Base-by-base conservation (phyloP, 768 basidiomycete genomes). In the Leccinum longicurvipes region DNA sequence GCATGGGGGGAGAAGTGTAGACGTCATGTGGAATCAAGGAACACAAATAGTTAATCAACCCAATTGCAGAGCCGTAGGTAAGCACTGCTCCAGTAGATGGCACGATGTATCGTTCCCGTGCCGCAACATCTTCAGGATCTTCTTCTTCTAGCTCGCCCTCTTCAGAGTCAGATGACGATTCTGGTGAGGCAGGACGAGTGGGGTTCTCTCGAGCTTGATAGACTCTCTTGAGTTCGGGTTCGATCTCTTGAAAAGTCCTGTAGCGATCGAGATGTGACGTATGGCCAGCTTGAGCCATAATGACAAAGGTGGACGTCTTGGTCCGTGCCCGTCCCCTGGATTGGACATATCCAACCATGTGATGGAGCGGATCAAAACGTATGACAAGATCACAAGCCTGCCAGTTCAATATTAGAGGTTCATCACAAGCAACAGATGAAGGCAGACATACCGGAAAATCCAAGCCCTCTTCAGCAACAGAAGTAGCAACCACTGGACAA, bases 391-490 rank as follows among this genome's bases (percentile, higher is more conserved):
- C 89, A 68, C 92, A 94, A 11, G 86, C 86, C 88, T 91, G 36
- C n/a, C 24, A n/a, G 52, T n/a, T 25, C 27, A 48, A 19, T 28
- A 57, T 61, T 25, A 57, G 46, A 15, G 7, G 25, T 47, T 45
- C 9, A 12, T 21, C 34, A 31, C 27, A 29, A 27, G 24, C 17
- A 45, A 48, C 29, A 28, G 17, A 31, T 52, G 41, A 12, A 27
- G 46, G 15, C 34, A 42, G 36, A 71, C 81, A 53, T 64, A 88
- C 87, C 23, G 87, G 88, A 73, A 96, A 92, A 68, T 96, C 93
- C 17, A 96, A 79, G 0, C 93, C 93, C 74, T 96, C 93, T 70
- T 96, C 93, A 0, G 91, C 93, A 14, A 95, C 91, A 6, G 86
- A 85, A 0, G 91, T 93, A 4, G 91, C 89, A 59, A 94, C 77